Base-by-base conservation (phyloP, 306 rosid species). In the Delonix regia region DNA sequence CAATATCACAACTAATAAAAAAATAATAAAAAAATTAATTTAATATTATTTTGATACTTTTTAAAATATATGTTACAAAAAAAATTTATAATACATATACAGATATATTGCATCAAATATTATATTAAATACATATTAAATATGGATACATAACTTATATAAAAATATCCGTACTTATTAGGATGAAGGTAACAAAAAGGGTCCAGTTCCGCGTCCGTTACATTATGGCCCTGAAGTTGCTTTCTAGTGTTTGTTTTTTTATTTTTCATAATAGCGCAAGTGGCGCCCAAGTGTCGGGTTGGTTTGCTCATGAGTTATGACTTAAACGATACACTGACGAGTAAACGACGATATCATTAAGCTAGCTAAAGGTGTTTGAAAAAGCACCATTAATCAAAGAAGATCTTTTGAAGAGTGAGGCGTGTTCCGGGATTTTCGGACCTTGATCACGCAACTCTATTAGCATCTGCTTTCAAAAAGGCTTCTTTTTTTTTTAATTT, bases 281-380 rank as follows among this genome's bases (percentile, higher is more conserved):
- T 24, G 72, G 16, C 64, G 76, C 24, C 38, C 83, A 72, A 33
- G 75, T 24, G 76, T 28, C 1, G 68, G 19, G 72, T 39, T 42
- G 49, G 21, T 72, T 51, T 28, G 59, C 74, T 9, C 16, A 15
- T 33, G 42, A 39, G 30, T 27, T 22, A 15, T 33, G 42, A 39
- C 41, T 27, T 66, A 24, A 28, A 38, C 34, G n/a, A 0, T 6
- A 12, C 59, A 4, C 2, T 16, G 67, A 27, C 14, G 56, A 7
- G 7, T 19, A 1, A 65, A 42, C n/a, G 27, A 34, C 11, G 33
- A 19, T 5, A 39, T 65, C 13, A 21, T 65, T 68, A 15, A 41
- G 72, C 34, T 39, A 13, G 12, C 12, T 22, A 41, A 66, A 39
- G 36, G 18, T 41, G 38, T 14, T 57, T 25, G 33, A 57, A 57